Percentiles rank a stretch among this genome's conserved stretches.
Evolutionary conservation across 352 stramenopile genomes (phyloP).

Genomic region (Peronospora belbahrii): DNA sequence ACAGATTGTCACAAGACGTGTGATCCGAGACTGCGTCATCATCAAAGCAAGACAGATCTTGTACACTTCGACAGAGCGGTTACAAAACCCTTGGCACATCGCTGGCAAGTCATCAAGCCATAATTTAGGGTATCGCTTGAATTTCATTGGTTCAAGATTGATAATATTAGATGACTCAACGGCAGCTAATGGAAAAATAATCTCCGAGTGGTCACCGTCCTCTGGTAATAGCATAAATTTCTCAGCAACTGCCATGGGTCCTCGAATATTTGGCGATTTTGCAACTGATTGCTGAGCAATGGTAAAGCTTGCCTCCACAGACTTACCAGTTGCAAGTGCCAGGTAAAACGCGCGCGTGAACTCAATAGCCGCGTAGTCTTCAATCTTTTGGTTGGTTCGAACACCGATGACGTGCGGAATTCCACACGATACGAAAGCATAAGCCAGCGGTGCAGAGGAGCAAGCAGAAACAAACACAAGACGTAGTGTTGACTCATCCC

Average conservation of each 20-base stretch:
- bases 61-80: constrained; percentile 72
- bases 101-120: constrained; percentile 75
- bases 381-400: constrained; percentile 75
- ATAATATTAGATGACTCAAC: constrained; percentile 34
- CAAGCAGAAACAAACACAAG: constrained; percentile 80
- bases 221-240: constrained; percentile 78
- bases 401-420: constrained; percentile 90
- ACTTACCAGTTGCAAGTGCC: constrained; percentile 67
- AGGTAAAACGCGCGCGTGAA: constrained; percentile 83
- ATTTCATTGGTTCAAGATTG: constrained; percentile 42
- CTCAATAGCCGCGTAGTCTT: constrained; percentile 80
- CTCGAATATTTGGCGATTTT: constrained; percentile 71
- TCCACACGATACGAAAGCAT: constrained; percentile 83
- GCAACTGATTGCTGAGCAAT: constrained; percentile 71
- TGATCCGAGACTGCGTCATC: constrained; percentile 70
- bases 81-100: constrained; percentile 76
- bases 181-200: constrained; percentile 69
- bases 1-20: constrained; percentile 64
- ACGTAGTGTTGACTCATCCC: constrained; percentile 40
- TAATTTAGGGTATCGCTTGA: constrained; percentile 60
- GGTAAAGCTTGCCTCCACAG: constrained; percentile 54
- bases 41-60: constrained; percentile 74
- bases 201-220: constrained; percentile 65
- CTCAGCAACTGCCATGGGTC: constrained; percentile 51
- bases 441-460: constrained; percentile 62